phyloP scores from a whole-genome alignment of 805 yeast genomes.

The Zygotorulaspora florentina region DNA sequence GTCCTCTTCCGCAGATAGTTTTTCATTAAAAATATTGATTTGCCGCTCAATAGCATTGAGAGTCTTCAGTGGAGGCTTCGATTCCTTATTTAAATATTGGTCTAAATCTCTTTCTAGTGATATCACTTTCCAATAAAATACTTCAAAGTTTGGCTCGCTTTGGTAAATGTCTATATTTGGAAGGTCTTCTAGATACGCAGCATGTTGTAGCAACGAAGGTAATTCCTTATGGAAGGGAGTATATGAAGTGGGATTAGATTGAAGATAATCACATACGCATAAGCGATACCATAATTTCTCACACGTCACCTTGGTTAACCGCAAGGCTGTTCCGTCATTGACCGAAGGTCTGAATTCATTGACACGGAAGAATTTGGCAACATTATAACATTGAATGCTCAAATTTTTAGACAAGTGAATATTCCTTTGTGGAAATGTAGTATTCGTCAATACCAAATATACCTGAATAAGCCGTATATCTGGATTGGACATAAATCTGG shows the following conservation, averaged over 20 bases:
- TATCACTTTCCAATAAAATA: conserved; percentile 29
- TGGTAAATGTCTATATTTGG: conserved; percentile 26
- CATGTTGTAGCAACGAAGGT: conserved; percentile 28
- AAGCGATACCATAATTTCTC: conserved; percentile 31
- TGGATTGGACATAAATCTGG: conserved; percentile 23
- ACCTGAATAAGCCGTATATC: conserved; percentile 29
- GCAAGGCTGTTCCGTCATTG: conserved; percentile 22
- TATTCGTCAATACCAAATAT: conserved; percentile 25
- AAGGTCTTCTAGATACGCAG: conserved; percentile 26
- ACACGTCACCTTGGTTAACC: conserved; percentile 22
- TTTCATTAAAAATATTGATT: conserved; percentile 18
- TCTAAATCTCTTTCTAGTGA: conserved; percentile 35
- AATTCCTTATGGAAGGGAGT: conserved; percentile 24
- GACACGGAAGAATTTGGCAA: conserved; percentile 24
- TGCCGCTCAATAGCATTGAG: conserved; percentile 29
- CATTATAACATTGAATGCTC: conserved; percentile 23
- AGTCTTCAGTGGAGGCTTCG: conserved; percentile 30
- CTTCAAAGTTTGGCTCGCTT: conserved; percentile 29
- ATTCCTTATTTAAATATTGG: conserved; percentile 13
- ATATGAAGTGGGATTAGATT: conserved; percentile 23
- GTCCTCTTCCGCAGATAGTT: conserved; percentile 9
- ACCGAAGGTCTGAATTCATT: conserved; percentile 22
- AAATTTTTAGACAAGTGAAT: conserved; percentile 17
- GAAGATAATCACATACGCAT: conserved; percentile 27
- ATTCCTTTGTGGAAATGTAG: conserved; percentile 19